These are phyloP conservation scores for Magnolia kwangsiensis DNA, from an alignment of 164 flowering plant genomes.

Conservation along the genomic window DNA sequence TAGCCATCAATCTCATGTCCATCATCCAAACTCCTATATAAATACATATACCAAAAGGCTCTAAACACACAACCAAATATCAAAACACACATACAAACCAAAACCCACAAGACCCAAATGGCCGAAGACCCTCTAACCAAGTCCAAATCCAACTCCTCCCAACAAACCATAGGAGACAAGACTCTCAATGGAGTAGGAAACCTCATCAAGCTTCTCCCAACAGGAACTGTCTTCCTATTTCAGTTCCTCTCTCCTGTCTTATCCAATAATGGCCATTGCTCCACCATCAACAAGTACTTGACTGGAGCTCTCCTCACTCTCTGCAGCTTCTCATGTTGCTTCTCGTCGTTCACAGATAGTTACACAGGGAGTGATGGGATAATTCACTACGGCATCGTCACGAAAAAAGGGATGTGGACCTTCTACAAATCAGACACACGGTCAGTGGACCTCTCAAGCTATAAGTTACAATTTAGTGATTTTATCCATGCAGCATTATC, in stretches of 20 bases:
- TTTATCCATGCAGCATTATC: slow-evolving; percentile 67
- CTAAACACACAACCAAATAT: neutral
- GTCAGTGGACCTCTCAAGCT: slow-evolving; percentile 31
- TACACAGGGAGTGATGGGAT: slow-evolving; percentile 47
- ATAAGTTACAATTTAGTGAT: slow-evolving; percentile 58
- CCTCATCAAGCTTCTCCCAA: slow-evolving; percentile 78
- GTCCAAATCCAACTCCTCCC: neutral
- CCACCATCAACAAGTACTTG: slow-evolving; percentile 53
- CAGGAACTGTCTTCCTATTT: slow-evolving; percentile 77
- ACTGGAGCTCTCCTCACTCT: slow-evolving; percentile 37
- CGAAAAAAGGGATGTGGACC: slow-evolving; percentile 62
- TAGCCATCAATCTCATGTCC: neutral
- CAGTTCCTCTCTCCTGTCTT: slow-evolving; percentile 75
- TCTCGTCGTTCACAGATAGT: slow-evolving; percentile 80
- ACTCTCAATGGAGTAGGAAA: slow-evolving; percentile 52
- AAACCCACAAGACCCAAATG: slow-evolving; percentile 1
- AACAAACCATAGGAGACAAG: slow-evolving; percentile 15
- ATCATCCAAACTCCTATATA: neutral
- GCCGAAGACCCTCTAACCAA: neutral
- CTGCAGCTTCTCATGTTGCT: slow-evolving; percentile 58
- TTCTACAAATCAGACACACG: neutral
- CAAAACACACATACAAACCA: neutral
- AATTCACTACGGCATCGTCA: slow-evolving; percentile 60
- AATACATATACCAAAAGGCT: neutral
- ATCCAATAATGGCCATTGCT: slow-evolving; percentile 73